Percentiles rank a stretch among this genome's conserved stretches.
Conservation (phyloP, 2,329 filamentous ascomycete genomes). For the Apiospora koreana region DNA sequence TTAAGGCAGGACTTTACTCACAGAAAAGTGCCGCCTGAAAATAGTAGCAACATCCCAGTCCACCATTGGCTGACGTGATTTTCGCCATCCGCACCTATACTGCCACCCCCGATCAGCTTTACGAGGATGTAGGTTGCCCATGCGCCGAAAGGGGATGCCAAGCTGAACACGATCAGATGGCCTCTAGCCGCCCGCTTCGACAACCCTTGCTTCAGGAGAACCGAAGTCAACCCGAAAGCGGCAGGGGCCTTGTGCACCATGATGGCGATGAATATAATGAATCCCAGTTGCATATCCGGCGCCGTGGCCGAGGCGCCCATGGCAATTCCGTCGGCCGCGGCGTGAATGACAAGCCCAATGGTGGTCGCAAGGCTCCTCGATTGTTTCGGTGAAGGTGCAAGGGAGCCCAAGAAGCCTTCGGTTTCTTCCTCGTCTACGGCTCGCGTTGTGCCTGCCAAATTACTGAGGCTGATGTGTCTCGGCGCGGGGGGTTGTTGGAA, state of each 20-base stretch:
- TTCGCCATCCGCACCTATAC: slow-evolving; percentile 31
- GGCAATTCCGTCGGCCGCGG: slow-evolving; percentile 91
- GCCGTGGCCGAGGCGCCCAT: slow-evolving; percentile 86
- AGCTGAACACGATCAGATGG: slow-evolving; percentile 87
- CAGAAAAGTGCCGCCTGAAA: slow-evolving; percentile 94
- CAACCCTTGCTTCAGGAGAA: slow-evolving; percentile 86
- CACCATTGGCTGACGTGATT: slow-evolving; percentile 75
- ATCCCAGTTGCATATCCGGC: slow-evolving; percentile 72
- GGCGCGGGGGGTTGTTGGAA: slow-evolving; percentile 67
- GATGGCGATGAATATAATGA: slow-evolving; percentile 94
- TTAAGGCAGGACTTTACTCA: slow-evolving; percentile 49
- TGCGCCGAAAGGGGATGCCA: slow-evolving; percentile 86
- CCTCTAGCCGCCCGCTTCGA: slow-evolving; percentile 82
- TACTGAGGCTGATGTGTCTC: slow-evolving; percentile 86
- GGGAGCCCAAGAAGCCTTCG: slow-evolving; percentile 59
- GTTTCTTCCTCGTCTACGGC: slow-evolving; percentile 55
- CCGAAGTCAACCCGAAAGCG: slow-evolving; percentile 89
- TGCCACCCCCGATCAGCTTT: slow-evolving; percentile 67
- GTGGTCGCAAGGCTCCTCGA: slow-evolving; percentile 78
- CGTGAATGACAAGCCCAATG: slow-evolving; percentile 92
- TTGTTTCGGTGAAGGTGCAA: slow-evolving; percentile 58
- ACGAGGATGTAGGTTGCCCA: slow-evolving; percentile 81
- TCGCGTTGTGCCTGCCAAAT: slow-evolving; percentile 60
- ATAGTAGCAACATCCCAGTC: slow-evolving; percentile 91
- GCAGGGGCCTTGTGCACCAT: slow-evolving; percentile 98